These are phyloP conservation scores for Blepharisma stoltei DNA, from an alignment of 73 alveolate genomes.

Conservation along the genomic window DNA sequence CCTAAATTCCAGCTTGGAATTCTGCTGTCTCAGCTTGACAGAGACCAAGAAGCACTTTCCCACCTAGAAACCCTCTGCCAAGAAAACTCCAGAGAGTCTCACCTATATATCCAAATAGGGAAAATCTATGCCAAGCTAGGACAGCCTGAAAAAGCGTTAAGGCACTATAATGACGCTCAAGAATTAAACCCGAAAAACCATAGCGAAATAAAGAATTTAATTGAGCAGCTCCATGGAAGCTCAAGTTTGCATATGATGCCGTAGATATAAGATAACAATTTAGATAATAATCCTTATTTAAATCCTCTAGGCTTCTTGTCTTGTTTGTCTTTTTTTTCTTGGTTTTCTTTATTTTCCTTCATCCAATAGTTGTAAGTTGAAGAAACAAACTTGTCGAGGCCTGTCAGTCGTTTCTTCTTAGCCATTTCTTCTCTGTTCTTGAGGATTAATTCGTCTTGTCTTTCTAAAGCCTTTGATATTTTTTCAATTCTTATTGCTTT, in stretches of 20 bases:
- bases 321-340: no score
- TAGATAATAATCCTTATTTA: no score
- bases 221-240: conserved; percentile 71
- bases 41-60: conserved; percentile 74
- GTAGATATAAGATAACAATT: not conserved
- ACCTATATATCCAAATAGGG: conserved; percentile 81
- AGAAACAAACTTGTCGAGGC: conserved; percentile 33
- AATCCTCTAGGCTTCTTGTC: no score
- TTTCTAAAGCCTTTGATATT: conserved; percentile 41
- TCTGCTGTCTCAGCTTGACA: conserved; percentile 56
- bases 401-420: conserved; percentile 36
- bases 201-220: conserved; percentile 76
- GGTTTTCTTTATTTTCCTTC: no score
- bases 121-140: conserved; percentile 72
- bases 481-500: conserved; percentile 40
- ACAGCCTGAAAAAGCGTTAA: conserved; percentile 73
- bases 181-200: conserved; percentile 91
- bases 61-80: conserved; percentile 62
- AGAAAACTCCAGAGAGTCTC: conserved; percentile 82
- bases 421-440: conserved; percentile 45
- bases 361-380: not conserved
- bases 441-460: conserved; percentile 36
- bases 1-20: conserved; percentile 70
- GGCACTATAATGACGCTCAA: conserved; percentile 76
- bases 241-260: conserved; percentile 10